phyloP scores from a whole-genome alignment of 2,329 filamentous ascomycete species.

The Talaromyces sp. region DNA sequence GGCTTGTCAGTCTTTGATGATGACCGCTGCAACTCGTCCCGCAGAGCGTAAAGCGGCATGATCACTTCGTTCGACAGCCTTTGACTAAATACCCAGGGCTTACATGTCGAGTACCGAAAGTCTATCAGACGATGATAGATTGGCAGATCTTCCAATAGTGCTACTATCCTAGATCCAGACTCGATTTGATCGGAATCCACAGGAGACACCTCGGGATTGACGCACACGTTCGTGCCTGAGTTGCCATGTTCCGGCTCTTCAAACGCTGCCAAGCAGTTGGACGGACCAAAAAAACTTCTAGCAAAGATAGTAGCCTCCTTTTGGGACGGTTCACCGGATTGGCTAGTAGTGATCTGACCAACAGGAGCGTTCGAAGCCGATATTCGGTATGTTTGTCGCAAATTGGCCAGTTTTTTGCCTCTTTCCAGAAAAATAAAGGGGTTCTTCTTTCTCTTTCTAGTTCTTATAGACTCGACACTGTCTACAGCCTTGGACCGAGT shows the following conservation, averaged over 20 bases:
- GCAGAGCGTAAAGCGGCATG: background rate
- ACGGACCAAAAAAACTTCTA: constrained; percentile 17
- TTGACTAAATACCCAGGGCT: constrained; percentile 3
- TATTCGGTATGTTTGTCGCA: constrained; percentile 7
- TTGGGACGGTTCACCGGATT: background rate
- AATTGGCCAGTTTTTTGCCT: background rate
- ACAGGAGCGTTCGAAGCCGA: background rate
- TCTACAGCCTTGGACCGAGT: constrained; percentile 7
- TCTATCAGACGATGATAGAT: constrained; percentile 7
- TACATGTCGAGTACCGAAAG: background rate
- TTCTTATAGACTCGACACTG: background rate
- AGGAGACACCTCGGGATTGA: background rate
- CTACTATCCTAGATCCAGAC: constrained; percentile 7
- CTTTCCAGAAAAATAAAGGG: background rate
- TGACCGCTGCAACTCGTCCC: constrained; percentile 3
- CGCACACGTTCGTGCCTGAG: background rate
- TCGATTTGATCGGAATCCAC: constrained; percentile 7
- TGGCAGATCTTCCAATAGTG: constrained; percentile 2
- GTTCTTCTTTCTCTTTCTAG: background rate
- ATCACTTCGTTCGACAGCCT: constrained; percentile 1
- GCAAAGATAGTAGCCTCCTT: background rate
- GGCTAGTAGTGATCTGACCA: background rate
- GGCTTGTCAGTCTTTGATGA: background rate
- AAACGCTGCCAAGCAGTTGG: constrained; percentile 17
- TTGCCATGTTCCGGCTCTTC: constrained; percentile 7